A percentile compares a stretch with the other conserved stretches of the same genome.
Conservation (phyloP, 2,329 filamentous ascomycete species). For the Pyrenophora teres region DNA sequence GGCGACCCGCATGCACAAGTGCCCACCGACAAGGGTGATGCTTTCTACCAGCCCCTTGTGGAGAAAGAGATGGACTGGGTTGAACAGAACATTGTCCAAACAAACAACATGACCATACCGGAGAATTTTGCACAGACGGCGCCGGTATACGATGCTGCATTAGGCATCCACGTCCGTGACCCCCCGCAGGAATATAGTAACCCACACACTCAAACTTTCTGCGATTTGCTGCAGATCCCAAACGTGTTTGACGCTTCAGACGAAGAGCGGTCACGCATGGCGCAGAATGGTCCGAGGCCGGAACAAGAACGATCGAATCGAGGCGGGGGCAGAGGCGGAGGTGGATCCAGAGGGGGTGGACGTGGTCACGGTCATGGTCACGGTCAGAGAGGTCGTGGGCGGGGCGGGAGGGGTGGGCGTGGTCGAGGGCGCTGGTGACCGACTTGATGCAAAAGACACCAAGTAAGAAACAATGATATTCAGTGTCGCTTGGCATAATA, state of each 20-base stretch:
- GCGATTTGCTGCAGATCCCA: constrained; percentile 73
- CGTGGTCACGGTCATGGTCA: constrained; percentile 25
- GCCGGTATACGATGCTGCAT: constrained; percentile 66
- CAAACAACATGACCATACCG: constrained; percentile 69
- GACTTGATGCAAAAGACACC: constrained; percentile 1
- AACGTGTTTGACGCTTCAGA: constrained; percentile 77
- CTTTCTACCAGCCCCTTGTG: constrained; percentile 69
- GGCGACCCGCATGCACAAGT: constrained; percentile 60
- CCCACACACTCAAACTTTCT: constrained; percentile 82
- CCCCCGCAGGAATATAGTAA: constrained; percentile 83
- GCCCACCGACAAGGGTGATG: constrained; percentile 69
- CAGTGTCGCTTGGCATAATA: too few species aligned
- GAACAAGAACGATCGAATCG: constrained; percentile 34
- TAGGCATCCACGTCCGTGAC: constrained; percentile 63
- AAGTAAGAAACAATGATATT: too few species aligned
- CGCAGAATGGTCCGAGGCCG: constrained; percentile 38
- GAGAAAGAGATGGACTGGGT: constrained; percentile 77
- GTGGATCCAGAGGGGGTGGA: constrained; percentile 35
- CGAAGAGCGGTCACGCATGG: constrained; percentile 61
- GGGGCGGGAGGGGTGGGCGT: constrained; percentile 24
- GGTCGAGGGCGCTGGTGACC: constrained; percentile 35
- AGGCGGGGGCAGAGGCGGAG: constrained; percentile 36
- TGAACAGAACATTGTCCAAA: constrained; percentile 70
- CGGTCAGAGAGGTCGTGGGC: constrained; percentile 23
- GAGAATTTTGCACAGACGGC: constrained; percentile 79